Percentiles rank a stretch among this genome's conserved stretches.
These are phyloP conservation scores for Cyberlindnera bimundalis DNA, from an alignment of 805 yeast genomes.

Conservation along the genomic window DNA sequence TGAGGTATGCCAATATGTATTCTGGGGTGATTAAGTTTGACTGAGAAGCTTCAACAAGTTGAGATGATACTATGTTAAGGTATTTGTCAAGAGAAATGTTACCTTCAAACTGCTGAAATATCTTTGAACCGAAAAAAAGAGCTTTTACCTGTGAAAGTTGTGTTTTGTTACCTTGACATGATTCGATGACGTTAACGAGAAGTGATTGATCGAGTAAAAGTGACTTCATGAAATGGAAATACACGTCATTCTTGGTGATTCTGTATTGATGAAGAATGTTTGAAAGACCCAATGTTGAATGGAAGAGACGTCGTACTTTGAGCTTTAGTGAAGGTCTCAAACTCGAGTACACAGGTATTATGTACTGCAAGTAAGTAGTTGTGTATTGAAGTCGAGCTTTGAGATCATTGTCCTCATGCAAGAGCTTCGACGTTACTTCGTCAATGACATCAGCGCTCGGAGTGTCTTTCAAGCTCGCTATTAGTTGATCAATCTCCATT, in stretches of 20 bases:
- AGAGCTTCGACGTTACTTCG: slow-evolving; percentile 9
- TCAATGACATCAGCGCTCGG: slow-evolving; percentile 19
- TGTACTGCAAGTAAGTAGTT: slow-evolving; percentile 19
- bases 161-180: slow-evolving; percentile 9
- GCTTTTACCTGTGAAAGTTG: slow-evolving; percentile 18
- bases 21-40: slow-evolving; percentile 6
- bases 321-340: slow-evolving; percentile 12
- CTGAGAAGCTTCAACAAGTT: slow-evolving; percentile 17
- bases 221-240: slow-evolving; percentile 19
- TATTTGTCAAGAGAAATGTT: slow-evolving; percentile 17
- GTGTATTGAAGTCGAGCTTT: slow-evolving; percentile 15
- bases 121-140: slow-evolving; percentile 27
- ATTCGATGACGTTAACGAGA: slow-evolving; percentile 10
- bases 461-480: slow-evolving; percentile 9
- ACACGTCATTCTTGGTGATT: slow-evolving; percentile 22
- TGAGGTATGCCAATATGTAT: slow-evolving; percentile 18
- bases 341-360: slow-evolving; percentile 25
- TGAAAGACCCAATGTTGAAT: slow-evolving; percentile 18
- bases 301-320: slow-evolving; percentile 19
- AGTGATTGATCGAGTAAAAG: slow-evolving; percentile 19
- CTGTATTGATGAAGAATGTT: slow-evolving; percentile 21
- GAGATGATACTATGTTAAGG: slow-evolving; percentile 14
- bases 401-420: slow-evolving; percentile 7
- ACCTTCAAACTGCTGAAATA: slow-evolving; percentile 24
- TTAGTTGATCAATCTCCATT: neutral